Conservation (phyloP, 2,329 filamentous ascomycete genomes). For the Huntiella decipiens region DNA sequence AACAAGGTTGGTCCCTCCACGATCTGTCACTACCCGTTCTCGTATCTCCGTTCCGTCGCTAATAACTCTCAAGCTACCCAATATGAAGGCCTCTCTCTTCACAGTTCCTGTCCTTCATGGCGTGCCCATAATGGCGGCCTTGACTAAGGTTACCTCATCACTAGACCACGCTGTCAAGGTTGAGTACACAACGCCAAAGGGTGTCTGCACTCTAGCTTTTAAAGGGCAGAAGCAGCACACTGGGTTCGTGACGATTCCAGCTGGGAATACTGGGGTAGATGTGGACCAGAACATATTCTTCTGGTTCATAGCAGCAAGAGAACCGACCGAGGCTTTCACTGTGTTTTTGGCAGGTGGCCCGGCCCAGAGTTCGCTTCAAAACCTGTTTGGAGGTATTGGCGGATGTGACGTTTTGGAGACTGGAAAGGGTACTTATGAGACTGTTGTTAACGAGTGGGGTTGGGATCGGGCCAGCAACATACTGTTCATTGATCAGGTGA, state of each 20-base stretch:
- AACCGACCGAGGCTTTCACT: constrained; percentile 12
- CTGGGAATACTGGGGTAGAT: background rate
- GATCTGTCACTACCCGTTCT: too few species aligned
- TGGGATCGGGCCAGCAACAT: constrained; percentile 40
- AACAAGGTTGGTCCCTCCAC: too few species aligned
- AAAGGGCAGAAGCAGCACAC: constrained; percentile 47
- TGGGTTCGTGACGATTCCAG: constrained; percentile 48
- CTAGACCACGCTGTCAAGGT: background rate
- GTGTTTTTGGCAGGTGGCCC: constrained; percentile 53
- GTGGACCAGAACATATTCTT: constrained; percentile 26
- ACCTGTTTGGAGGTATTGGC: constrained; percentile 42
- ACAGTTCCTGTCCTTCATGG: too few species aligned
- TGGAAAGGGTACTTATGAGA: constrained; percentile 27
- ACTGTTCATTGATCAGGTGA: constrained; percentile 34
- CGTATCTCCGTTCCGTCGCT: too few species aligned
- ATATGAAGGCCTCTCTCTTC: too few species aligned
- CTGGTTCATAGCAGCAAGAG: constrained; percentile 29
- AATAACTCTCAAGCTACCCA: too few species aligned
- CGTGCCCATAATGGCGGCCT: background rate
- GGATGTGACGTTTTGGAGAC: constrained; percentile 30
- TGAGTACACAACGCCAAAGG: background rate
- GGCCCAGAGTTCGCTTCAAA: constrained; percentile 44
- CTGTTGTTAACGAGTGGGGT: constrained; percentile 39
- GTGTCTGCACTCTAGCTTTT: constrained; percentile 45
- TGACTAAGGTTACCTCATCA: background rate